Evolutionary conservation across 2,329 filamentous ascomycete species (phyloP).

Genomic region (Pestalotiopsis fici): DNA sequence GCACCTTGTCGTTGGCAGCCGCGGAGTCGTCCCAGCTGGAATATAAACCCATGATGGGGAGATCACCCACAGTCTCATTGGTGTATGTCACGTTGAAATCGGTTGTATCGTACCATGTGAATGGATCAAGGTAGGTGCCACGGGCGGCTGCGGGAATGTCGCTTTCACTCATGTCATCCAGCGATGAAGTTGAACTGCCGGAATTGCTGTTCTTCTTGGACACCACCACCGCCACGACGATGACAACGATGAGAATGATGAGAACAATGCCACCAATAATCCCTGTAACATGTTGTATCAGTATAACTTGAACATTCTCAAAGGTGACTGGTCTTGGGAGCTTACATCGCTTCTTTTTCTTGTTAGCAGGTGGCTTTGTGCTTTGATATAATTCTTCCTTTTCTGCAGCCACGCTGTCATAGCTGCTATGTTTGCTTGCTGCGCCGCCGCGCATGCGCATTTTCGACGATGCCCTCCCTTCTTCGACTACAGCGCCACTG

Average conservation of each 20-base stretch:
- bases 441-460: constrained; percentile 43
- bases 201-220: constrained; percentile 59
- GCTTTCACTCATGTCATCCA: constrained; percentile 54
- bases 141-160: constrained; percentile 67
- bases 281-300: constrained; percentile 37
- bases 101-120: constrained; percentile 84
- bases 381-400: constrained; percentile 44
- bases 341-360: constrained; percentile 64
- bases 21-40: constrained; percentile 83
- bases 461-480: constrained; percentile 51
- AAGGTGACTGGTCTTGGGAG: constrained; percentile 15
- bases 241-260: constrained; percentile 65
- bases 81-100: constrained; percentile 97
- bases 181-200: constrained; percentile 39
- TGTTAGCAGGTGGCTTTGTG: constrained; percentile 43
- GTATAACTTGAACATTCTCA: constrained; percentile 19
- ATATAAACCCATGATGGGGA: constrained; percentile 90
- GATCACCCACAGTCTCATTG: constrained; percentile 75
- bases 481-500: constrained; percentile 70
- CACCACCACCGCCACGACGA: constrained; percentile 66
- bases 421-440: constrained; percentile 39
- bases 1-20: constrained; percentile 76
- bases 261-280: constrained; percentile 56
- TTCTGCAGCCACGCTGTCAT: constrained; percentile 48
- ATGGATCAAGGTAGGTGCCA: constrained; percentile 83